A percentile compares a stretch with the other conserved stretches of the same genome.
Evolutionary conservation across 768 basidiomycete species (phyloP).

Genomic region (Psilocybe tampanensis): DNA sequence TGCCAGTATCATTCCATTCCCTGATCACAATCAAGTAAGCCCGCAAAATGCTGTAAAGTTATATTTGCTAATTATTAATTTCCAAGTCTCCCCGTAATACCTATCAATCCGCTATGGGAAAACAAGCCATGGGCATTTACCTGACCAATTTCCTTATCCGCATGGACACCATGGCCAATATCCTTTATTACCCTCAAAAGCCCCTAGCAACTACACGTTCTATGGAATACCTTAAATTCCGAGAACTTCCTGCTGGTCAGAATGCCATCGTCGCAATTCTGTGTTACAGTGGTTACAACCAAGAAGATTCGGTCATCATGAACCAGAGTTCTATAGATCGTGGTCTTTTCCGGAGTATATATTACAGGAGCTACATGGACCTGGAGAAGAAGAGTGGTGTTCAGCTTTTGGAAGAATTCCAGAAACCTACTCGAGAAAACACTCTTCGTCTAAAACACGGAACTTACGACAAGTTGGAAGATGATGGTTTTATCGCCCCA

Average conservation of each 20-base stretch:
- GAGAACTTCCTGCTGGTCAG: slow-evolving; percentile 98
- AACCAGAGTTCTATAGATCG: slow-evolving; percentile 99
- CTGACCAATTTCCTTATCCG: slow-evolving; percentile 98
- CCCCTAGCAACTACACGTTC: slow-evolving; percentile 98
- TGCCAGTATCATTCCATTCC: slow-evolving; percentile 99
- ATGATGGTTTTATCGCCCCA: slow-evolving; percentile 94
- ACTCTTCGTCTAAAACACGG: slow-evolving; percentile 98
- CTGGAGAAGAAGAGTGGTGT: slow-evolving; percentile 96
- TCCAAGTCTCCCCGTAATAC: slow-evolving; percentile 97
- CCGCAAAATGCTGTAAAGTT: not conserved
- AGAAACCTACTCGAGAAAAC: slow-evolving; percentile 91
- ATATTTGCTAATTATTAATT: not conserved
- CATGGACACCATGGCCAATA: slow-evolving; percentile 99
- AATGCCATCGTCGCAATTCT: slow-evolving; percentile 98
- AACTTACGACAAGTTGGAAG: slow-evolving; percentile 97
- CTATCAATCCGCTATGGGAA: slow-evolving; percentile 99
- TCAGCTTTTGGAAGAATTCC: slow-evolving; percentile 92
- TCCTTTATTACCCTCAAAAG: slow-evolving; percentile 98
- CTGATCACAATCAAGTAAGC: slow-evolving; percentile 96
- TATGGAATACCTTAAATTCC: slow-evolving; percentile 99
- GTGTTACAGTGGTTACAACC: slow-evolving; percentile 99
- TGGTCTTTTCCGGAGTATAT: slow-evolving; percentile 97
- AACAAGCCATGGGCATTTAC: slow-evolving; percentile 99
- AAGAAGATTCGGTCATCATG: slow-evolving; percentile 99
- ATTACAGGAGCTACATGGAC: slow-evolving; percentile 98